Percentiles rank a stretch among this genome's conserved stretches.
phyloP scores from a whole-genome alignment of 78 protist genomes.

The Dictyostelium capitatum region DNA sequence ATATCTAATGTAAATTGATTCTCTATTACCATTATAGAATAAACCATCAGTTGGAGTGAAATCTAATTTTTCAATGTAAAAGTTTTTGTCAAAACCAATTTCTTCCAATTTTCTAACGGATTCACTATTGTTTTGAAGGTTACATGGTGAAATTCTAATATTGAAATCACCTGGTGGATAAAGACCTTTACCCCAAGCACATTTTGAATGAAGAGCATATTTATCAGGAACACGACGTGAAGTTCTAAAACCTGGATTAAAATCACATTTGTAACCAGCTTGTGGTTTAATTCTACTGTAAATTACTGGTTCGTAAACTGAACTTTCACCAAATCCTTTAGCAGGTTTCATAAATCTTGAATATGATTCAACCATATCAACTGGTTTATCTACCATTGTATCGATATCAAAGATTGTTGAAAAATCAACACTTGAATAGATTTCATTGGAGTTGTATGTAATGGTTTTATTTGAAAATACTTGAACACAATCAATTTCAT shows the following conservation, averaged over 20 bases:
- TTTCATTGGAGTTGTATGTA: not conserved
- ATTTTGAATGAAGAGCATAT: conserved; percentile 2
- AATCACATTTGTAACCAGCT: conserved; percentile 20
- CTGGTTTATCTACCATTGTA: conserved; percentile 21
- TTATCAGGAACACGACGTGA: conserved; percentile 9
- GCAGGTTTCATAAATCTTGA: conserved; percentile 6
- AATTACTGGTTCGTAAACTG: not conserved
- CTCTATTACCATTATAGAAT: conserved; percentile 12
- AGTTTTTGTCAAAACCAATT: conserved; percentile 16
- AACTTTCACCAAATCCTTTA: not conserved
- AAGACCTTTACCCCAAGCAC: conserved; percentile 2
- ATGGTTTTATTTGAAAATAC: not conserved
- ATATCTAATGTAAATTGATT: not conserved
- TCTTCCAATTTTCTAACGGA: conserved; percentile 2
- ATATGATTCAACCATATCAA: not conserved
- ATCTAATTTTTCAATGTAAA: conserved; percentile 15
- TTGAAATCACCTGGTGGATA: conserved; percentile 1
- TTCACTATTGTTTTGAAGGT: conserved; percentile 5
- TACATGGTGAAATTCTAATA: conserved; percentile 6
- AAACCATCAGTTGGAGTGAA: conserved; percentile 21
- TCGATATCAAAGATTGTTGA: not conserved
- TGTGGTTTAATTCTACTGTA: conserved; percentile 1
- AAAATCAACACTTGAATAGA: conserved; percentile 3
- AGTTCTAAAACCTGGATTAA: conserved; percentile 13
- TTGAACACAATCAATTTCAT: conserved; percentile 16